Base-by-base conservation (phyloP, 139 green algal genomes). In the Gonium pectorale region DNA sequence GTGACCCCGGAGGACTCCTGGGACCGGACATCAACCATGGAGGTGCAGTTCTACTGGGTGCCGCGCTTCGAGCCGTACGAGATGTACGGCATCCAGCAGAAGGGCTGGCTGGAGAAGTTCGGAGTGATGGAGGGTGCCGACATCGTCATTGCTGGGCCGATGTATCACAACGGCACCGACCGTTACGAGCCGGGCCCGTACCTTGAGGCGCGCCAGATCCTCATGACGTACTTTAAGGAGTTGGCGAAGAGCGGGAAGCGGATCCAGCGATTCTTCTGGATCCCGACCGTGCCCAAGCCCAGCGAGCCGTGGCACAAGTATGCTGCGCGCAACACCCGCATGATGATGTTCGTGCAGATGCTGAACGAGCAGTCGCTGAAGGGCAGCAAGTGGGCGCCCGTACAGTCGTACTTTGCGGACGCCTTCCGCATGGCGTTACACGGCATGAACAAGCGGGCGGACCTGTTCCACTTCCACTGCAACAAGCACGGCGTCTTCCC, bases 11-110 rank as follows among this genome's bases (percentile, higher is more conserved):
- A 79, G 44, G 70, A 62, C 29, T 8, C 19, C 0, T 79, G 70
- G 70, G 70, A 79, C 19, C n/a, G 31, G 22, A 22, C 33, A 9
- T 9, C 19, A 33, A 79, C 46, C 31, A 21, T 66, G 49, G 46
- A 79, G 70, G 29, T 79, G 31, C 70, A 79, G 49, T 49, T 66
- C 11, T 79, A 51, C 31, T 79, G 49, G 46, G 70, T 49, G 49
- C 46, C 70, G 13, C 70, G 46, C 11, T 79, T 79, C 17, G 51
- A 41, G 1, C 29, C 24, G 2, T 66, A 66, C 11, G 24, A 37
- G 0, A 2, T 62, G 68, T 7, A 78, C 29, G 68, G 68, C 27
- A 27, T 2, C 17, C 1, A 5, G 19, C 33, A 15, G 1, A 46
- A 46, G 0, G 31, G 31, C 13, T 11, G 64, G 0, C 33, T 1